Evolutionary conservation across 805 yeast genomes (phyloP).

Genomic region (Wickerhamomyces silvicola): DNA sequence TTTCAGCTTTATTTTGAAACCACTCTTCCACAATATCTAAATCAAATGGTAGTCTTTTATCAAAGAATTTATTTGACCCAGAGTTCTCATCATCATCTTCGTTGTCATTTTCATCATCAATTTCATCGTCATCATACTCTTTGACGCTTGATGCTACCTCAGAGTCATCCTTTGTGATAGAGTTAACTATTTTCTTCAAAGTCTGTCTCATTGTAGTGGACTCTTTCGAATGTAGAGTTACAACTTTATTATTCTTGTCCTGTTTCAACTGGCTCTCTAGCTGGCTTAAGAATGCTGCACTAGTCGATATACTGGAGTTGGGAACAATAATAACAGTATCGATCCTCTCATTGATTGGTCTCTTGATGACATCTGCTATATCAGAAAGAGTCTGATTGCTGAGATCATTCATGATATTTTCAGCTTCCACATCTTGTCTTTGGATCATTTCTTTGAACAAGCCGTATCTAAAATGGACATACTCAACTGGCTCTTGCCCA

Average conservation of each 20-base stretch:
- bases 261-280: conserved; percentile 7
- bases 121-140: conserved; percentile 3
- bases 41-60: conserved; percentile 19
- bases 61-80: conserved; percentile 3
- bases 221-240: conserved; percentile 19
- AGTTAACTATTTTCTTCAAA: conserved; percentile 15
- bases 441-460: conserved; percentile 8
- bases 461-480: conserved; percentile 10
- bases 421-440: conserved; percentile 10
- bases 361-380: conserved; percentile 5
- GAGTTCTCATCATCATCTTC: conserved; percentile 5
- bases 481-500: conserved; percentile 14
- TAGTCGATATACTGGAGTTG: conserved; percentile 17
- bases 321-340: conserved; percentile 18
- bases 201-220: conserved; percentile 20
- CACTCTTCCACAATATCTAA: conserved; percentile 21
- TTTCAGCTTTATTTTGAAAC: conserved; percentile 10
- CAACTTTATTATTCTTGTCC: conserved; percentile 6
- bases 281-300: conserved; percentile 10
- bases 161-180: conserved; percentile 5
- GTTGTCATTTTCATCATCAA: conserved; percentile 10
- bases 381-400: conserved; percentile 10
- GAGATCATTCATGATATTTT: conserved; percentile 12
- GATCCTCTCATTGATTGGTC: conserved; percentile 2
- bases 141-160: background rate